phyloP scores from a whole-genome alignment of 108 stramenopile genomes.

The Mediolabrus comicus region DNA sequence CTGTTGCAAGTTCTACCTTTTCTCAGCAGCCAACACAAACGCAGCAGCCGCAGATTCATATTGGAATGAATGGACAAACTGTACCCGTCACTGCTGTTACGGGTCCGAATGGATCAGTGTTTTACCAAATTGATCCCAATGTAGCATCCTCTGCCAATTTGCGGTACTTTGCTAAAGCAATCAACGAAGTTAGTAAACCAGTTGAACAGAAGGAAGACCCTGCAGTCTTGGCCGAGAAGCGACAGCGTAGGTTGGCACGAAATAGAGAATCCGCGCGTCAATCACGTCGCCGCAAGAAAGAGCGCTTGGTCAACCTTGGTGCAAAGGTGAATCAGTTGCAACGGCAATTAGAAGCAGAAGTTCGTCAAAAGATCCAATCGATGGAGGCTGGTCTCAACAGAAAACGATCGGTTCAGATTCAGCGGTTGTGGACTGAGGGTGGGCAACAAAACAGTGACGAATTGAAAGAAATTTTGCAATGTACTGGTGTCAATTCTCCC shows the following conservation, averaged over 20 bases:
- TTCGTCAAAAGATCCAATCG: conserved; percentile 49
- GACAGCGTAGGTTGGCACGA: conserved; percentile 75
- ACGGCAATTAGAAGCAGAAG: conserved; percentile 62
- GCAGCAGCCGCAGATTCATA: conserved; percentile 19
- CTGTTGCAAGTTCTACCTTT: conserved; percentile 19
- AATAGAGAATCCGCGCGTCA: conserved; percentile 88
- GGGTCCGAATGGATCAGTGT: conserved; percentile 22
- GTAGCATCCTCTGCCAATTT: conserved; percentile 27
- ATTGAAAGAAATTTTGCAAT: conserved; percentile 7
- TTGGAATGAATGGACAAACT: conserved; percentile 32
- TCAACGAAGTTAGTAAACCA: conserved; percentile 40
- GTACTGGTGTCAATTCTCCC: conserved; percentile 40
- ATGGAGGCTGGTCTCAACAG: conserved; percentile 48
- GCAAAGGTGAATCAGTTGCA: conserved; percentile 69
- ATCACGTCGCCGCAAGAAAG: conserved; percentile 78
- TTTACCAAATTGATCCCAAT: conserved; percentile 41
- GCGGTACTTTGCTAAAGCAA: conserved; percentile 40
- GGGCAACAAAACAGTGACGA: conserved; percentile 8
- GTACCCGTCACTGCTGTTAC: conserved; percentile 40
- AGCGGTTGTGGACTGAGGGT: conserved; percentile 16
- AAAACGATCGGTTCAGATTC: conserved; percentile 23
- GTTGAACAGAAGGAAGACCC: conserved; percentile 40
- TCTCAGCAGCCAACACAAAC: conserved; percentile 31
- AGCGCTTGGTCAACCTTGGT: conserved; percentile 57
- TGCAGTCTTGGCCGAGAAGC: conserved; percentile 64